These are phyloP conservation scores for Alternaria triticimaculans DNA, from an alignment of 2,329 filamentous ascomycete species.

Conservation along the genomic window DNA sequence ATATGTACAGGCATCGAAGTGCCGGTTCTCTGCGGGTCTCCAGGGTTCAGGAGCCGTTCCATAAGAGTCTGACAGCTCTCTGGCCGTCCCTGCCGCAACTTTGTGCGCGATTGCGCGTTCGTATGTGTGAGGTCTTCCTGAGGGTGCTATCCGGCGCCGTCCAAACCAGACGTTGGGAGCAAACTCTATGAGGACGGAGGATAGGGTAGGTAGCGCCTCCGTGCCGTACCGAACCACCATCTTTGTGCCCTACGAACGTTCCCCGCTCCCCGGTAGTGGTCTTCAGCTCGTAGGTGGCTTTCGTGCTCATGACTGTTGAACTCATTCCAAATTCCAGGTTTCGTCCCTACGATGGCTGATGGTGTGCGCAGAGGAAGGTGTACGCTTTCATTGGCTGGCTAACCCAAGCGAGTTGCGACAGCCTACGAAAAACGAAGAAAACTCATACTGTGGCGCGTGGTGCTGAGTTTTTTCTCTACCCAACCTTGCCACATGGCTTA, in stretches of 20 bases:
- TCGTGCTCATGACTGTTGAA: neutral
- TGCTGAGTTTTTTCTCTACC: neutral
- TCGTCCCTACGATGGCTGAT: neutral
- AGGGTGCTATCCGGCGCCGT: neutral
- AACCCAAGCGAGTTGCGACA: neutral
- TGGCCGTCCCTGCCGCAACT: neutral
- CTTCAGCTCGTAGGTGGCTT: neutral
- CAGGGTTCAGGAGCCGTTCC: slow-evolving; percentile 4
- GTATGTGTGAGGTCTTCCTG: neutral
- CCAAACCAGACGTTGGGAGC: neutral
- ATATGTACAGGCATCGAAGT: slow-evolving; percentile 1
- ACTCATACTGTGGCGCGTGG: neutral
- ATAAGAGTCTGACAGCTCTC: slow-evolving; percentile 1
- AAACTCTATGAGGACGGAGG: neutral
- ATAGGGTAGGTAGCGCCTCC: neutral
- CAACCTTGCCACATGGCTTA: neutral
- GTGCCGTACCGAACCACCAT: slow-evolving; percentile 7
- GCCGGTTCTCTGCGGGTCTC: slow-evolving; percentile 4
- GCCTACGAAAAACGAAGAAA: neutral
- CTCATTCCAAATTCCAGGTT: neutral
- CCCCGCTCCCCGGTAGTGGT: neutral
- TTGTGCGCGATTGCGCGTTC: neutral
- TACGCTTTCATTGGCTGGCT: neutral
- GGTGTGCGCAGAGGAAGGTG: neutral
- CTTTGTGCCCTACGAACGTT: neutral